Evolutionary conservation across 352 stramenopile species (phyloP), one percentile per base, ranked within the genome.

Genomic region (Phytophthora hybrid): DNA sequence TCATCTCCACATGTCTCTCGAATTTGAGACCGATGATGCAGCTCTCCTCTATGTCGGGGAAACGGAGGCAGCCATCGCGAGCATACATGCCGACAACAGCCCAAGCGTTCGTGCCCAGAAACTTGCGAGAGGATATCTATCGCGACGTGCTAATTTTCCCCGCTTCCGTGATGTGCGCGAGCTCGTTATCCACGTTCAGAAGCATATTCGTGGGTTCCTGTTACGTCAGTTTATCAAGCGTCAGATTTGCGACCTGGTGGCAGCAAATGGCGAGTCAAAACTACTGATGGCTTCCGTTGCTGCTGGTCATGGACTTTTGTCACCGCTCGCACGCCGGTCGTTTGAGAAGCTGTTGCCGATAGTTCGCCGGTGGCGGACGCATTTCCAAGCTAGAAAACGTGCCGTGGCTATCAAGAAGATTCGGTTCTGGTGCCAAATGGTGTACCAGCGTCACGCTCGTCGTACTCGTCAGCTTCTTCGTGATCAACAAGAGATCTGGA

Each of bases 361-460:
- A 34, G 74, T 94, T 5, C 83, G 82, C 49, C 68, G 79, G n/a
- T 93, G 87, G 87, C 80, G 85, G 29, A 71, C 77, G 26, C 72
- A 71, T 21, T 88, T 84, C 29, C 82, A 86, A 55, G 55, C 70
- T 11, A 84, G 80, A 29, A 93, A 93, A 57, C 84, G 88, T 10
- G 82, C 83, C 4, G 82, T 92, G 21, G 85, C 85, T 19, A 80
- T 93, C 60, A 88, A 88, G 59, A 94, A 93, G 68, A 94, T 92
- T 46, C 84, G 81, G 3, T 90, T 93, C 51, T 94, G 85, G 87
- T 92, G 84, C 26, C 84, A 91, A 73, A 84, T 93, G 81, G 77
- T 92, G 39, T 87, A 86, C 56, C 85, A 91, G 67, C 85, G 83
- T 10, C 86, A 94, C 52, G 71, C 66, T 5, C 82, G 83, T 52